A percentile compares a stretch with the other conserved stretches of the same genome.
Evolutionary conservation across 805 yeast species (phyloP).

Genomic region (Saturnispora silvae): DNA sequence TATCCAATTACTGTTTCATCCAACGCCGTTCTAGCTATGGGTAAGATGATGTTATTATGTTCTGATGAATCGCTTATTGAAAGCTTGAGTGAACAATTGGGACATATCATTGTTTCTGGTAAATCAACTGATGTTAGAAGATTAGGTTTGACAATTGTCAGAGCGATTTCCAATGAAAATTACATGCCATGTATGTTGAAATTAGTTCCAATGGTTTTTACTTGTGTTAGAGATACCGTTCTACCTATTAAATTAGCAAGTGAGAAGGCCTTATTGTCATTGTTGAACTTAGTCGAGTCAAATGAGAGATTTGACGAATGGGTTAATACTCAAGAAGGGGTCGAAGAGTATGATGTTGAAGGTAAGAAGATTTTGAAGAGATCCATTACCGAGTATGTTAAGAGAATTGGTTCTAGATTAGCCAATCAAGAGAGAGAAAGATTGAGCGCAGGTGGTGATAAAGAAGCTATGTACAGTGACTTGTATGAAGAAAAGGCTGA

Average conservation of each 20-base stretch:
- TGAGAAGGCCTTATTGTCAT: constrained; percentile 72
- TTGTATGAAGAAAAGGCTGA: constrained; percentile 78
- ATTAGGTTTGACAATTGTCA: constrained; percentile 58
- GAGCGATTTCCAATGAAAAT: constrained; percentile 34
- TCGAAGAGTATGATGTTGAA: constrained; percentile 31
- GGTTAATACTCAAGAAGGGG: constrained; percentile 36
- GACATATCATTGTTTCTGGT: constrained; percentile 36
- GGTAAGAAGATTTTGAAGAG: constrained; percentile 48
- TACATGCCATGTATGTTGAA: constrained; percentile 8
- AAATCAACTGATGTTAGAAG: constrained; percentile 71
- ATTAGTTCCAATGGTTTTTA: constrained; percentile 64
- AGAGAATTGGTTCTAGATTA: constrained; percentile 79
- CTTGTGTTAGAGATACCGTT: constrained; percentile 75
- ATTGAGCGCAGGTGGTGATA: constrained; percentile 83
- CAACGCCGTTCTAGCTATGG: constrained; percentile 69
- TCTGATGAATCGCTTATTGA: constrained; percentile 25
- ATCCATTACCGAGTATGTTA: constrained; percentile 79
- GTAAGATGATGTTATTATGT: constrained; percentile 57
- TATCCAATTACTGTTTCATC: constrained; percentile 61
- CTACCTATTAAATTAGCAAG: constrained; percentile 93
- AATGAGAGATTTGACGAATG: constrained; percentile 48
- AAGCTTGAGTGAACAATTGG: constrained; percentile 37
- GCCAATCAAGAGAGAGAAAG: constrained; percentile 84
- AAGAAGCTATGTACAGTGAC: constrained; percentile 74
- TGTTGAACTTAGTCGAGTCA: constrained; percentile 56